Evolutionary conservation across 108 stramenopile species (phyloP).

Genomic region (Cyclostephanos tholiformis): DNA sequence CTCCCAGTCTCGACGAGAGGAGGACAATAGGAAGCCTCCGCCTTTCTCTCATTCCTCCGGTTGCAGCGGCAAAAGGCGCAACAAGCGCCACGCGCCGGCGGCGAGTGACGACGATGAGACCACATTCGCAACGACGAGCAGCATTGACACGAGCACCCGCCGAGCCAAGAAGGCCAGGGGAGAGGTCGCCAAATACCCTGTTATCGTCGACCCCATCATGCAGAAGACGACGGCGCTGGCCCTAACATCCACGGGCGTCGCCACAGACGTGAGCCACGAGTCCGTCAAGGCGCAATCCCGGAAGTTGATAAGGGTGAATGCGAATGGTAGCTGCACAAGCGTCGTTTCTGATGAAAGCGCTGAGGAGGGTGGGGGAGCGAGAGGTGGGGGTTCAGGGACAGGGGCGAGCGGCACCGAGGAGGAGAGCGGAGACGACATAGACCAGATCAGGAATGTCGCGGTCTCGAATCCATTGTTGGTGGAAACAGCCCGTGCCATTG

Average conservation of each 20-base stretch:
- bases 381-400: background rate
- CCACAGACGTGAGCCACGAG: background rate
- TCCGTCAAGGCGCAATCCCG: background rate
- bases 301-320: background rate
- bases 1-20: constrained; percentile 9
- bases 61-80: constrained; percentile 10
- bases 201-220: background rate
- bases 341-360: constrained; percentile 1
- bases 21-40: background rate
- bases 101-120: background rate
- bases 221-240: too few species aligned
- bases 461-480: background rate
- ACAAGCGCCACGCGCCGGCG: background rate
- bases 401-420: background rate
- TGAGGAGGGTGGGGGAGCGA: background rate
- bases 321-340: background rate
- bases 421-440: background rate
- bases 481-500: background rate
- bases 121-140: background rate
- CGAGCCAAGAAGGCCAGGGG: constrained; percentile 15
- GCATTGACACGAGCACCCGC: background rate
- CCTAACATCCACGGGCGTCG: background rate
- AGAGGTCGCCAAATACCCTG: background rate
- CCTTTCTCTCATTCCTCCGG: constrained; percentile 1
- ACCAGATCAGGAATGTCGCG: background rate